Percentiles rank a stretch among this genome's conserved stretches.
These are phyloP conservation scores for Aspergillus indologenus DNA, from an alignment of 495 filamentous ascomycete species.

Conservation along the genomic window DNA sequence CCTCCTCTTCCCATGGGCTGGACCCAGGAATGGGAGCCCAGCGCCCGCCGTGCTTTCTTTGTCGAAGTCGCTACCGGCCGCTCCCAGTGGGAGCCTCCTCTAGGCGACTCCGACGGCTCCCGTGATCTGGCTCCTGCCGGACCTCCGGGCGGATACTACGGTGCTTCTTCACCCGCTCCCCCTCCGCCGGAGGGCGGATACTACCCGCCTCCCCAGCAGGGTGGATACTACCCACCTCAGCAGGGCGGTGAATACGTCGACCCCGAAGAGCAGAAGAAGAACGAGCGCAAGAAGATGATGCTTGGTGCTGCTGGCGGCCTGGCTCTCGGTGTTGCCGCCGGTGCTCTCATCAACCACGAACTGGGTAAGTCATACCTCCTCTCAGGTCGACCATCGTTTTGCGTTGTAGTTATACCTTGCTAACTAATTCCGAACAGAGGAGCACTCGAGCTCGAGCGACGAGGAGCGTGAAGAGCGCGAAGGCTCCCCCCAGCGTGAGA, in stretches of 20 bases:
- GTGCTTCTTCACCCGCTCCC: conserved; percentile 8
- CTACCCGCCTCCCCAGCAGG: conserved; percentile 21
- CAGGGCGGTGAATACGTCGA: conserved; percentile 18
- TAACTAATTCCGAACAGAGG: conserved; percentile 6
- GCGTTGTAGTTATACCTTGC: neutral
- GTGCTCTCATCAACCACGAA: conserved; percentile 54
- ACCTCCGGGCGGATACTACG: conserved; percentile 14
- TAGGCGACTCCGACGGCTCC: conserved; percentile 11
- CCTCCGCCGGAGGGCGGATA: conserved; percentile 21
- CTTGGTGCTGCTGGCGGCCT: conserved; percentile 52
- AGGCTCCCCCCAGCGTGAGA: neutral
- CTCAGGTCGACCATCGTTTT: neutral
- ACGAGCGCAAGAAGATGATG: conserved; percentile 42
- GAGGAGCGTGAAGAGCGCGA: conserved; percentile 9
- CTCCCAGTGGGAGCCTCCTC: conserved; percentile 57
- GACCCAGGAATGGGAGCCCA: conserved; percentile 57
- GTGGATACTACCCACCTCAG: conserved; percentile 15
- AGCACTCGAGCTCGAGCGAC: conserved; percentile 13
- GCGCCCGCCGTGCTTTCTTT: conserved; percentile 57
- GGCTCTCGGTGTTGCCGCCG: conserved; percentile 54
- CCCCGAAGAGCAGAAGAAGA: conserved; percentile 40
- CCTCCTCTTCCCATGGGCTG: conserved; percentile 58
- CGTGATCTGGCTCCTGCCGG: conserved; percentile 23
- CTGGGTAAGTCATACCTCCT: conserved; percentile 37
- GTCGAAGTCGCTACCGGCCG: conserved; percentile 56